Conservation (phyloP, 441 rosid genomes). For the Capsella rubella region DNA sequence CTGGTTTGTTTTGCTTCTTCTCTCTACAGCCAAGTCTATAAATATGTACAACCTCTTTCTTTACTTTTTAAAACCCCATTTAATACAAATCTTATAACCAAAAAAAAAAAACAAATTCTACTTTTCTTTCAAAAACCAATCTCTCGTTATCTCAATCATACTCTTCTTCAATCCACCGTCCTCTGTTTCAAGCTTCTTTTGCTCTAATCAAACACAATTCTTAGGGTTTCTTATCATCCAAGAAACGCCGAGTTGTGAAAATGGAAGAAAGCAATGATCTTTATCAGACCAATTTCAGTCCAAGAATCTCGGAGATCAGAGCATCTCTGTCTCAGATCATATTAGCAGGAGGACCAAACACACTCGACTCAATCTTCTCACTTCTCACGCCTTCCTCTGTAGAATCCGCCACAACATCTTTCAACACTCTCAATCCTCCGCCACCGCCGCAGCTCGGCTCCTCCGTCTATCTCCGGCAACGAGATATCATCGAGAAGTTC, state of each 20-base stretch:
- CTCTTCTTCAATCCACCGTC: slow-evolving; percentile 18
- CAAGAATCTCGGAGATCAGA: slow-evolving; percentile 47
- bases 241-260: slow-evolving; percentile 25
- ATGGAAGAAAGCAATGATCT: slow-evolving; percentile 55
- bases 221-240: neutral
- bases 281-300: slow-evolving; percentile 34
- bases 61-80: slow-evolving; percentile 8
- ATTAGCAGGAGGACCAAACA: slow-evolving; percentile 73
- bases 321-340: slow-evolving; percentile 74
- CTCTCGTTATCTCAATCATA: slow-evolving; percentile 27
- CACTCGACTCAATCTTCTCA: slow-evolving; percentile 85
- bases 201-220: neutral
- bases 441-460: slow-evolving; percentile 60
- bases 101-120: neutral
- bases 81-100: slow-evolving; percentile 6
- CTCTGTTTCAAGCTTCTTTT: slow-evolving; percentile 14
- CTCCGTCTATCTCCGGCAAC: slow-evolving; percentile 81
- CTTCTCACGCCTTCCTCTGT: slow-evolving; percentile 50
- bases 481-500: slow-evolving; percentile 77
- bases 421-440: slow-evolving; percentile 6
- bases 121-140: neutral
- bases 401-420: slow-evolving; percentile 25
- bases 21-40: slow-evolving; percentile 32
- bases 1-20: slow-evolving; percentile 16
- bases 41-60: slow-evolving; percentile 39